Evolutionary conservation across 768 basidiomycete species (phyloP).

Genomic region (Tricholoma sp.): DNA sequence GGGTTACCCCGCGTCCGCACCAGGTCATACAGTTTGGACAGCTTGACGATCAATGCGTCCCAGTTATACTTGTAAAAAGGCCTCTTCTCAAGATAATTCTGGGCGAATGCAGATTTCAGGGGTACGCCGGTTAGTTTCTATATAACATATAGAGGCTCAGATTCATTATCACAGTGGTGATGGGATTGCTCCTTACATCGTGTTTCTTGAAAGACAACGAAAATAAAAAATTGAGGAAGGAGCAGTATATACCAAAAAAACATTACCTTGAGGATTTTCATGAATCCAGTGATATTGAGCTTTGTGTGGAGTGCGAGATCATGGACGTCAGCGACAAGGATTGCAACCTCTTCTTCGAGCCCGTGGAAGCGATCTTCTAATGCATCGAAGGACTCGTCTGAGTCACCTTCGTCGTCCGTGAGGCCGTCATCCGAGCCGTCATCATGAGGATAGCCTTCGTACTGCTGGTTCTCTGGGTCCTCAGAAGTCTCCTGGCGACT

Average conservation of each 20-base stretch:
- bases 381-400: slow-evolving; percentile 58
- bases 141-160: slow-evolving; percentile 4
- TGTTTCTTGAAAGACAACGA: slow-evolving; percentile 62
- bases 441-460: slow-evolving; percentile 46
- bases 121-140: slow-evolving; percentile 90
- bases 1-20: slow-evolving; percentile 95
- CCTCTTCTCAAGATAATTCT: slow-evolving; percentile 87
- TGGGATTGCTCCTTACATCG: slow-evolving; percentile 48
- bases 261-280: slow-evolving; percentile 93
- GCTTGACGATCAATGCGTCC: slow-evolving; percentile 93
- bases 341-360: slow-evolving; percentile 92
- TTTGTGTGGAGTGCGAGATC: slow-evolving; percentile 91
- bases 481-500: slow-evolving; percentile 16
- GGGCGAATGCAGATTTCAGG: slow-evolving; percentile 84
- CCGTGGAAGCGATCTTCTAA: slow-evolving; percentile 82
- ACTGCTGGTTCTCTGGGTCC: slow-evolving; percentile 59
- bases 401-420: slow-evolving; percentile 28
- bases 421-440: slow-evolving; percentile 71
- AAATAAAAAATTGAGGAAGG: background rate
- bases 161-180: background rate
- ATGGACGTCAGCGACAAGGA: slow-evolving; percentile 88
- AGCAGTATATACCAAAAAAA: slow-evolving; percentile 9
- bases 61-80: slow-evolving; percentile 97
- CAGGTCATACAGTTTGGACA: slow-evolving; percentile 91
- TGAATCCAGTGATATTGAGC: slow-evolving; percentile 96